Conservation (phyloP, 2,329 filamentous ascomycete genomes). For the Penicillium vulpinum region DNA sequence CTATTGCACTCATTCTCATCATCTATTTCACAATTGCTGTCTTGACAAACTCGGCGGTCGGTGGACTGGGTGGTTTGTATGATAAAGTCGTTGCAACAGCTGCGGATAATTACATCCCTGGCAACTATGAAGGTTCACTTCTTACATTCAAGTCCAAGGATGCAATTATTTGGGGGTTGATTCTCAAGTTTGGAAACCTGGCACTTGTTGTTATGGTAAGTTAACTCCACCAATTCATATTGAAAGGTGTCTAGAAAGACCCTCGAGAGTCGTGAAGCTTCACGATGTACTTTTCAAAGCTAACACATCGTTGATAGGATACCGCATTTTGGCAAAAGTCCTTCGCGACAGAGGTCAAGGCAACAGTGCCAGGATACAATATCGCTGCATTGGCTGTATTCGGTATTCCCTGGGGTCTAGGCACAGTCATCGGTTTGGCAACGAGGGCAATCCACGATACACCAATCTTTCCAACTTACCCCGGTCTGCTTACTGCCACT, state of each 20-base stretch:
- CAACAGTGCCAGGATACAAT: slow-evolving; percentile 51
- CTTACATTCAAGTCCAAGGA: slow-evolving; percentile 52
- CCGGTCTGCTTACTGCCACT: slow-evolving; percentile 40
- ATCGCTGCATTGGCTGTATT: slow-evolving; percentile 49
- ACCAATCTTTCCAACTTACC: slow-evolving; percentile 49
- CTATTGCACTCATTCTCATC: slow-evolving; percentile 50
- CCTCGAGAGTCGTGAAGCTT: not conserved
- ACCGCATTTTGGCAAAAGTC: slow-evolving; percentile 57
- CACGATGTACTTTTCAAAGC: not conserved
- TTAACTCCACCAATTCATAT: not conserved
- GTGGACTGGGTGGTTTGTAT: slow-evolving; percentile 47
- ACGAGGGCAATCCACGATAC: slow-evolving; percentile 50
- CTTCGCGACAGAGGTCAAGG: slow-evolving; percentile 50
- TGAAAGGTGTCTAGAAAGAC: not conserved
- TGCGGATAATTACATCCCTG: slow-evolving; percentile 44
- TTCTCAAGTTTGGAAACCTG: slow-evolving; percentile 53
- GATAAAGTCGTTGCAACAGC: slow-evolving; percentile 49
- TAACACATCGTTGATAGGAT: slow-evolving; percentile 31
- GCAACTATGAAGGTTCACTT: slow-evolving; percentile 51
- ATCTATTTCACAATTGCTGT: slow-evolving; percentile 51
- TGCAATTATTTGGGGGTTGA: slow-evolving; percentile 47
- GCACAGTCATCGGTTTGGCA: slow-evolving; percentile 50
- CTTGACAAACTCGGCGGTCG: slow-evolving; percentile 46
- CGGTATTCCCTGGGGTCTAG: slow-evolving; percentile 50
- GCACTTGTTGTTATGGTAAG: slow-evolving; percentile 52